phyloP scores from a whole-genome alignment of 176 grass and related monocot species.

The Ananas comosus region DNA sequence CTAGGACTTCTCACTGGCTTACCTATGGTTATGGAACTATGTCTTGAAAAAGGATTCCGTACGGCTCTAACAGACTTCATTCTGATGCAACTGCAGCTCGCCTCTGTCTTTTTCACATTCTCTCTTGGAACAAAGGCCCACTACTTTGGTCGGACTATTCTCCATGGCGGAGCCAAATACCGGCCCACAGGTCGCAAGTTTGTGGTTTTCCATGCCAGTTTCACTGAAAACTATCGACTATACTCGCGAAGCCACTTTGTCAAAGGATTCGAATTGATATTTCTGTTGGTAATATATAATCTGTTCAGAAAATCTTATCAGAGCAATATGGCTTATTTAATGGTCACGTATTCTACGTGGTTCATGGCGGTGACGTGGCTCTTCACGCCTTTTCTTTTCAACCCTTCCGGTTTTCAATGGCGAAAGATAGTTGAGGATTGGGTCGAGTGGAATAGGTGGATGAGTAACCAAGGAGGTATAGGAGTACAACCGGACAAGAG shows the following conservation, averaged over 20 bases:
- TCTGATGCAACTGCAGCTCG: constrained; percentile 89
- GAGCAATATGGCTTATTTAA: constrained; percentile 51
- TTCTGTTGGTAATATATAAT: constrained; percentile 77
- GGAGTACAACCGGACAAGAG: constrained; percentile 85
- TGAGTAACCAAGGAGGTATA: constrained; percentile 77
- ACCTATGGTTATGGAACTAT: constrained; percentile 91
- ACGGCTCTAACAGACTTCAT: constrained; percentile 77
- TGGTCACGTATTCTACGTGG: constrained; percentile 93
- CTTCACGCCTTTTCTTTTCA: constrained; percentile 89
- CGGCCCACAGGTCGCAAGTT: constrained; percentile 80
- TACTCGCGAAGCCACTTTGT: constrained; percentile 94
- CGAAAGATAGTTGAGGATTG: constrained; percentile 88
- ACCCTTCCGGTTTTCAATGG: constrained; percentile 86
- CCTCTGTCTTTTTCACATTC: constrained; percentile 96
- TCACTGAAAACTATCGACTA: constrained; percentile 83
- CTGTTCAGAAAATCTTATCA: constrained; percentile 64
- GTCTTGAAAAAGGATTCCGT: constrained; percentile 79
- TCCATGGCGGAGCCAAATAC: constrained; percentile 88
- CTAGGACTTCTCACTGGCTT: constrained; percentile 86
- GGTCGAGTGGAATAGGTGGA: constrained; percentile 85
- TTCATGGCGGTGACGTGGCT: constrained; percentile 91
- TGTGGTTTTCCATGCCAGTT: constrained; percentile 87
- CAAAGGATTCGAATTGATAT: constrained; percentile 87
- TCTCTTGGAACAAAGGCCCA: constrained; percentile 96
- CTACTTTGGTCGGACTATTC: constrained; percentile 83